phyloP scores from a whole-genome alignment of 2,329 filamentous ascomycete species.

The Colletotrichum musicola region DNA sequence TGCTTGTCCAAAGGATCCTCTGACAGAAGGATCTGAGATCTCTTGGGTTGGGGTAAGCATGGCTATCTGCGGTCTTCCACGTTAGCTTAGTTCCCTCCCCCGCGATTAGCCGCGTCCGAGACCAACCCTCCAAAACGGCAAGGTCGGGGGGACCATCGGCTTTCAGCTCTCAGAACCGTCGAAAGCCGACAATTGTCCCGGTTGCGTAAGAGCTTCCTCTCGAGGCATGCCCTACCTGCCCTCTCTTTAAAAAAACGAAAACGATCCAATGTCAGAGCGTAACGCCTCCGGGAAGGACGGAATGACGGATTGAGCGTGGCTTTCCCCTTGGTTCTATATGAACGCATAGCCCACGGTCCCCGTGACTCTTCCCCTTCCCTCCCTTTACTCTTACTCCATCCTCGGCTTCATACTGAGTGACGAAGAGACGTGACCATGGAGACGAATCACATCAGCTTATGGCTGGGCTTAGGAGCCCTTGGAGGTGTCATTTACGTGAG shows the following conservation, averaged over 20 bases:
- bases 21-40: neutral
- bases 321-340: neutral
- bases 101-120: slow-evolving; percentile 19
- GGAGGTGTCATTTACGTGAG: slow-evolving; percentile 57
- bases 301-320: neutral
- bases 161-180: neutral
- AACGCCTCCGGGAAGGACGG: neutral
- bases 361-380: too few relatives aligned
- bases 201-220: too few relatives aligned
- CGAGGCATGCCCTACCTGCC: too few relatives aligned
- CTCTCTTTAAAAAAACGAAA: too few relatives aligned
- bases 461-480: slow-evolving; percentile 53
- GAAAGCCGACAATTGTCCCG: too few relatives aligned
- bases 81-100: neutral
- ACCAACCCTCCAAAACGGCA: slow-evolving; percentile 4
- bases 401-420: too few relatives aligned
- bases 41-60: slow-evolving; percentile 28
- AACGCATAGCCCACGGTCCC: too few relatives aligned
- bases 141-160: slow-evolving; percentile 11
- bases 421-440: slow-evolving; percentile 38
- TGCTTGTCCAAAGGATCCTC: neutral
- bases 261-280: too few relatives aligned
- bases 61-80: slow-evolving; percentile 14
- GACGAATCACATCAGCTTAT: slow-evolving; percentile 53
- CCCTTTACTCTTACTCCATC: neutral